Base-by-base conservation (phyloP, 495 filamentous ascomycete genomes). In the Penicillium psychrofluorescens region DNA sequence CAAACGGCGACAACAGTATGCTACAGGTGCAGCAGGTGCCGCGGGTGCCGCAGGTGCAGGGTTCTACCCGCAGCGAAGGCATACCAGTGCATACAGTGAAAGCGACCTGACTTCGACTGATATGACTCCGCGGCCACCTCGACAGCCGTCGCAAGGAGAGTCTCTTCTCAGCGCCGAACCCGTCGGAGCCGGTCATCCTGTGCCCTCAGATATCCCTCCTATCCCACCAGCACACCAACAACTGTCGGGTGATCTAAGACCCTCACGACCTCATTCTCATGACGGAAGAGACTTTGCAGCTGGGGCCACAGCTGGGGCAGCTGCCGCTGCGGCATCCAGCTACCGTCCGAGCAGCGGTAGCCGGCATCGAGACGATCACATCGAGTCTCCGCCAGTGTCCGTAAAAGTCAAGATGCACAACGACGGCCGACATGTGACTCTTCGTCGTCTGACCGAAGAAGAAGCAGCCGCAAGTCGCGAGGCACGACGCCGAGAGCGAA, bases 371-470 rank as follows among this genome's bases (percentile, higher is more conserved):
- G 63, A 65, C 3, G 66, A 68, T 34, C 63, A 64, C 33, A 66
- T 74, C 10, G 62, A 68, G 11, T 77, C 77, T 10, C 77, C 80
- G 12, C 83, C 87, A 2, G 84, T 88, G 40, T 85, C 80, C 42
- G 79, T 94, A 39, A 88, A 88, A 64, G 74, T 95, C 22, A 83
- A 84, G 59, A 81, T 90, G 67, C 81, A 88, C 63, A 76, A 81
- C 41, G 85, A 95, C 52, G 82, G 85, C 42, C 77, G 82, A 29
- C 84, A 88, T 51, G 82, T 95, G 37, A 95, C 89, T 9, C 72
- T 95, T 13, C 78, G 88, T 15, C 75, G 85, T 27, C 65, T 95
- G 10, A 87, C 83, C 7, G 87, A 91, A 49, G 79, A 88, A 59
- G 89, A 95, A 74, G 83, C 84, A 4, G 81, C 79, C 9, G 77